Percentiles rank a stretch among this genome's conserved stretches.
Conservation (phyloP, 352 stramenopile species). For the Globisporangium polare region DNA sequence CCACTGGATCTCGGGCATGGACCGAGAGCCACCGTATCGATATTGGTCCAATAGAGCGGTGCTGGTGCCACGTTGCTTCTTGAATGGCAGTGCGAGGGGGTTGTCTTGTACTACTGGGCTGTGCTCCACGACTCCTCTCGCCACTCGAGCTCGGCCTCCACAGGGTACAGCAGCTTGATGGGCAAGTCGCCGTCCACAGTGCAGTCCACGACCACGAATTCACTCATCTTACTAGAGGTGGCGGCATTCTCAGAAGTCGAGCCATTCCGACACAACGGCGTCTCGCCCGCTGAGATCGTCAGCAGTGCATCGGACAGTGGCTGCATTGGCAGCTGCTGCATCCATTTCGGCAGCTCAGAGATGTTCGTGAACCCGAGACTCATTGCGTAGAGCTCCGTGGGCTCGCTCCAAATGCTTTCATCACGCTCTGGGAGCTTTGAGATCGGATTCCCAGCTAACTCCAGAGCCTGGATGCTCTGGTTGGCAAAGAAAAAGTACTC, state of each 20-base stretch:
- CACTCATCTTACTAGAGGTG: neutral
- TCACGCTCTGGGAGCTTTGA: constrained; percentile 3
- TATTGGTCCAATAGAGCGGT: too few species aligned
- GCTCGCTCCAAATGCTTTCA: neutral
- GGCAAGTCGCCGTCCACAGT: neutral
- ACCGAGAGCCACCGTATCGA: too few species aligned
- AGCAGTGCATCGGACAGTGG: neutral
- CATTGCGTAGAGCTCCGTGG: neutral
- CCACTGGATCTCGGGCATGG: too few species aligned
- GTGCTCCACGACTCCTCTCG: neutral
- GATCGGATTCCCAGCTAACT: constrained; percentile 9
- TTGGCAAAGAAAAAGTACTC: neutral
- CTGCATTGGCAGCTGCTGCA: neutral
- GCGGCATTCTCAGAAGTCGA: neutral
- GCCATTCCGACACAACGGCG: neutral
- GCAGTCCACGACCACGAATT: neutral
- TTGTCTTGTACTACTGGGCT: neutral
- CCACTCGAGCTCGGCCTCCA: constrained; percentile 1
- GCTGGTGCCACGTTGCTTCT: too few species aligned
- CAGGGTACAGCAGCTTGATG: constrained; percentile 4
- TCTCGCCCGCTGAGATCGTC: constrained; percentile 5
- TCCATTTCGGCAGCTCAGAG: neutral
- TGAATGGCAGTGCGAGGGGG: too few species aligned
- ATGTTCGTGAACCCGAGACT: constrained; percentile 5
- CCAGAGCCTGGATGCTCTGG: constrained; percentile 6